phyloP scores from a whole-genome alignment of 192 early-diverging fungal species.

The Nowakowskiella sp. region DNA sequence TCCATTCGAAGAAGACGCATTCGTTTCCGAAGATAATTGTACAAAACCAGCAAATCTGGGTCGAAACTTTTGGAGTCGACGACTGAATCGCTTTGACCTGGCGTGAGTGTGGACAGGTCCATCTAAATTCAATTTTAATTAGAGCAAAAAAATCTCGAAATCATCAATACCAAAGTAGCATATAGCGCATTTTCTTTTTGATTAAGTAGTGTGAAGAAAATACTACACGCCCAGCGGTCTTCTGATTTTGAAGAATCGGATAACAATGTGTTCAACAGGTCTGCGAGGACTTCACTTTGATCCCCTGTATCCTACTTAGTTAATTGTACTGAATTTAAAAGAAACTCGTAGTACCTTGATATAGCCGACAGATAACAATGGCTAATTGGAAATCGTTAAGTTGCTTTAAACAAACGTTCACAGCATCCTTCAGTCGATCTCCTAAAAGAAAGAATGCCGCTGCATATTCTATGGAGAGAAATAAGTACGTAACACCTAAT shows the following conservation, averaged over 20 bases:
- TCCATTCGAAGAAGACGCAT: constrained; percentile 42
- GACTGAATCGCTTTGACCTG: constrained; percentile 1
- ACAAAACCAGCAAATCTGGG: constrained; percentile 63
- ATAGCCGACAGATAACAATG: constrained; percentile 79
- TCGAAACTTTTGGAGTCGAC: constrained; percentile 34
- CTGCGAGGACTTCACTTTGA: constrained; percentile 43
- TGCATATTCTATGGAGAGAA: constrained; percentile 65
- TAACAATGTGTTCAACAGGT: constrained; percentile 43
- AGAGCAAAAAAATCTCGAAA: neutral
- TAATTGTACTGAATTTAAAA: neutral
- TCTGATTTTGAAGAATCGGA: constrained; percentile 42
- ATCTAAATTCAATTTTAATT: constrained; percentile 17
- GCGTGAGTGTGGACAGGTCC: constrained; percentile 16
- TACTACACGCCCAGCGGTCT: constrained; percentile 60
- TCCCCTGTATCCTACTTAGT: constrained; percentile 37
- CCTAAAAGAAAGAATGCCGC: constrained; percentile 93
- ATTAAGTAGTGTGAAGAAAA: constrained; percentile 51
- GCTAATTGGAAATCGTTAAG: constrained; percentile 89
- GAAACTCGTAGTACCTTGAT: constrained; percentile 61
- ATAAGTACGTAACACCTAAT: neutral
- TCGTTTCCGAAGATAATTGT: constrained; percentile 51
- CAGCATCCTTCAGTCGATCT: constrained; percentile 80
- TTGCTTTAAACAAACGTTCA: constrained; percentile 85
- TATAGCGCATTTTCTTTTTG: constrained; percentile 49
- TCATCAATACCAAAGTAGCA: constrained; percentile 42